Conservation (phyloP, 208 protist genomes). For the Naegleria fowleri region DNA sequence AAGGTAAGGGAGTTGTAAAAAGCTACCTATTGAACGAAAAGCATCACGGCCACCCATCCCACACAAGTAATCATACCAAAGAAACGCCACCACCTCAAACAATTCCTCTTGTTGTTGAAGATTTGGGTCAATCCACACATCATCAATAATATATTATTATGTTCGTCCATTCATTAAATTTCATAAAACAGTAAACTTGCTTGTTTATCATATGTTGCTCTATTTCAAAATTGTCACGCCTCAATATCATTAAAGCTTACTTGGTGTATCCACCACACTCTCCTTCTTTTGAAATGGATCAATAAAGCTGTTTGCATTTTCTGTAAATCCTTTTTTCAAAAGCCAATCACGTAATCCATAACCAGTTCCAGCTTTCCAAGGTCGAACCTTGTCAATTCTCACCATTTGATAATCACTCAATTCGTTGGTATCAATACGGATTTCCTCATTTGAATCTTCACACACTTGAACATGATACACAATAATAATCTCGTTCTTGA, state of each 20-base stretch:
- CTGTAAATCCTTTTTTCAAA: not conserved
- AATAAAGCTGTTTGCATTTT: not conserved
- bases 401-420: not conserved
- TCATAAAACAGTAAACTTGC: too few relatives aligned
- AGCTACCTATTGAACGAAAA: too few relatives aligned
- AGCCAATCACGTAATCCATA: conserved; percentile 1
- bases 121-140: too few relatives aligned
- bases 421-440: not conserved
- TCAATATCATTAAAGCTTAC: not conserved
- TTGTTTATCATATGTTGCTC: too few relatives aligned
- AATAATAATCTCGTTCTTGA: not conserved
- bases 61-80: too few relatives aligned
- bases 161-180: too few relatives aligned
- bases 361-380: not conserved
- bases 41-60: too few relatives aligned
- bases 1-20: too few relatives aligned
- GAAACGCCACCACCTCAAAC: too few relatives aligned
- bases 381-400: conserved; percentile 1
- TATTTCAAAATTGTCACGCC: too few relatives aligned
- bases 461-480: conserved; percentile 3
- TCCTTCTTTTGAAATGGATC: not conserved
- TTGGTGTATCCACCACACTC: not conserved
- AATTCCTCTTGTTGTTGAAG: too few relatives aligned
- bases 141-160: too few relatives aligned
- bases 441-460: not conserved